Evolutionary conservation across 192 early-diverging fungal genomes (phyloP).

Genomic region (Chytriomyces sp.): DNA sequence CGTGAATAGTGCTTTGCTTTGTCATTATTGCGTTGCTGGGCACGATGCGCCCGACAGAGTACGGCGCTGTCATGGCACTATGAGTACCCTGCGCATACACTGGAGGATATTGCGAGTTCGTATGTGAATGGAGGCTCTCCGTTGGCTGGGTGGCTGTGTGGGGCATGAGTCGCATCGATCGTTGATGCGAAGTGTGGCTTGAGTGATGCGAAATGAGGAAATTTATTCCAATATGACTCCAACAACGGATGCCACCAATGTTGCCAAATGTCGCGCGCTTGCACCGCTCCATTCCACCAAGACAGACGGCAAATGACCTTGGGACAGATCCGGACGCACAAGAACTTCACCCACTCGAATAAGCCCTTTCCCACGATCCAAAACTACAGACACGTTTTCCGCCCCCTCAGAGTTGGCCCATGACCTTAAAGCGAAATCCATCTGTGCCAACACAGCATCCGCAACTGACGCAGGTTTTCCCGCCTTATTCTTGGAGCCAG

Average conservation of each 20-base stretch:
- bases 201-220: no score
- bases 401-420: not conserved
- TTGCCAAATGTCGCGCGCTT: not conserved
- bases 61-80: no score
- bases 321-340: not conserved
- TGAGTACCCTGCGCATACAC: no score
- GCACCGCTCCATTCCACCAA: constrained; percentile 22
- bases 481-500: not conserved
- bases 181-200: no score
- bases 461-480: not conserved
- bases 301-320: not conserved
- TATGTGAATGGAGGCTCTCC: no score
- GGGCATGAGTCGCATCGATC: no score
- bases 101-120: no score
- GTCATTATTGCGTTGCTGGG: no score
- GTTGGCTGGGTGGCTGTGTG: no score
- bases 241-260: constrained; percentile 8
- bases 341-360: not conserved
- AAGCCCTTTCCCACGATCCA: not conserved
- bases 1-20: no score
- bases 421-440: not conserved
- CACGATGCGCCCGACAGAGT: no score
- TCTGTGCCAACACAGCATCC: not conserved
- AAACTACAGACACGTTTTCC: not conserved
- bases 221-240: constrained; percentile 1